These are phyloP conservation scores for Nakazawaea molendinolei DNA, from an alignment of 805 yeast genomes.

Conservation along the genomic window DNA sequence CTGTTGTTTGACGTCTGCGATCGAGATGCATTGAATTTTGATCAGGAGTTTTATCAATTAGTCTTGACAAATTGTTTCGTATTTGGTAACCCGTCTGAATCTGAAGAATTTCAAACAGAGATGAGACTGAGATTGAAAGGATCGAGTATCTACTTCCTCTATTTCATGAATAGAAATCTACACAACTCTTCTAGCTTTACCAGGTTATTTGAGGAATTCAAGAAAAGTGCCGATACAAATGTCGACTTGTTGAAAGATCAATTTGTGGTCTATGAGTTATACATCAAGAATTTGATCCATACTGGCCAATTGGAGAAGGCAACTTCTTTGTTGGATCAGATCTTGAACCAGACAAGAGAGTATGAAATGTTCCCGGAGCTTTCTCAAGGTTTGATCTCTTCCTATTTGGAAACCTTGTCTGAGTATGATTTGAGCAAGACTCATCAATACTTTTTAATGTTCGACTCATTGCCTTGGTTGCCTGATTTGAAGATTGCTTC, in stretches of 20 bases:
- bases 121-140: no score
- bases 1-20: slow-evolving; percentile 33
- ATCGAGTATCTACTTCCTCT: slow-evolving; percentile 2
- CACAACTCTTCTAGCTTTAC: slow-evolving; percentile 28
- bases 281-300: slow-evolving; percentile 45
- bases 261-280: slow-evolving; percentile 40
- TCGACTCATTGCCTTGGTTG: slow-evolving; percentile 24
- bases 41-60: slow-evolving; percentile 4
- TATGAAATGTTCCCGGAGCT: slow-evolving; percentile 10
- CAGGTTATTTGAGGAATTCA: slow-evolving; percentile 26
- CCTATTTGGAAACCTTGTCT: slow-evolving; percentile 22
- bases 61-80: slow-evolving; percentile 2
- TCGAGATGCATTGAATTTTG: slow-evolving; percentile 1
- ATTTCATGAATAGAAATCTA: slow-evolving; percentile 1
- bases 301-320: slow-evolving; percentile 45
- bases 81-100: background rate
- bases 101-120: background rate
- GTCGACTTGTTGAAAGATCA: slow-evolving; percentile 23
- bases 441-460: slow-evolving; percentile 19
- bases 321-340: slow-evolving; percentile 48
- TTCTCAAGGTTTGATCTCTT: slow-evolving; percentile 17
- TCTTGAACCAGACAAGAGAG: slow-evolving; percentile 37
- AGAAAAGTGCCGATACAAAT: slow-evolving; percentile 14
- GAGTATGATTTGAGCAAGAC: slow-evolving; percentile 18
- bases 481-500: slow-evolving; percentile 26